Base-by-base conservation (phyloP, 2,329 filamentous ascomycete species). In the Alternaria ventricosa region DNA sequence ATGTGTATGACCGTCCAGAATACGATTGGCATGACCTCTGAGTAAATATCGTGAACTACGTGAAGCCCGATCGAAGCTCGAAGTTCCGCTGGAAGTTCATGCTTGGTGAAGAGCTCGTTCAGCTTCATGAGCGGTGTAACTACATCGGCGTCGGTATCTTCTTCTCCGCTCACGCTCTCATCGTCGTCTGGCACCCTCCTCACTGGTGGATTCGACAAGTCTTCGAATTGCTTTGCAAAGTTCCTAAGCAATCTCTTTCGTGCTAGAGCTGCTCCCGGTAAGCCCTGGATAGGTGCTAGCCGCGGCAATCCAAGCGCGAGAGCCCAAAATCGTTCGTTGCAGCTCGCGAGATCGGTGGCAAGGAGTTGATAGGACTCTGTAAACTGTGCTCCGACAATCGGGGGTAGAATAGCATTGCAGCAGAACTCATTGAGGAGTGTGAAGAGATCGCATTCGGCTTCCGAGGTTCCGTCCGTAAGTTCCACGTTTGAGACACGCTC, bases 371-470 rank as follows among this genome's bases (percentile, higher is more conserved):
- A 79, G 72, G 65, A 88, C 78, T 70, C 82, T 69, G 2, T 87
- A 83, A 86, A 71, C 82, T 86, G 55, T 84, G 83, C 43, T 85
- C 71, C 69, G 85, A 85, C 51, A 82, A 84, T 53, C 75, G 85
- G 80, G 2, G 84, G 81, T 13, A 84, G 78, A 1, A 84, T 82
- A 11, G 79, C 79, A 55, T 85, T 82, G 5, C 86, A 88, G 41
- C 87, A 82, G 68, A 89, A 89, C 67, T 87, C 84, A 59, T 86
- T 81, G 22, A 89, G 77, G 6, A 91, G 79, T 4, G 82, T 77
- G 44, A 77, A 76, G 2, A 79, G 63, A 33, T 77, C 74, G 54
- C 72, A 75, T 57, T 89, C 87, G 13, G 84, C 87, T 57, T 85
- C 81, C 27, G 79, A 76, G 15, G 78, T 79, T 6, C 75, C 80